Percentiles rank a stretch among this genome's conserved stretches.
These are phyloP conservation scores for Ormosia semicastrata DNA, from an alignment of 306 rosid species.

Conservation along the genomic window DNA sequence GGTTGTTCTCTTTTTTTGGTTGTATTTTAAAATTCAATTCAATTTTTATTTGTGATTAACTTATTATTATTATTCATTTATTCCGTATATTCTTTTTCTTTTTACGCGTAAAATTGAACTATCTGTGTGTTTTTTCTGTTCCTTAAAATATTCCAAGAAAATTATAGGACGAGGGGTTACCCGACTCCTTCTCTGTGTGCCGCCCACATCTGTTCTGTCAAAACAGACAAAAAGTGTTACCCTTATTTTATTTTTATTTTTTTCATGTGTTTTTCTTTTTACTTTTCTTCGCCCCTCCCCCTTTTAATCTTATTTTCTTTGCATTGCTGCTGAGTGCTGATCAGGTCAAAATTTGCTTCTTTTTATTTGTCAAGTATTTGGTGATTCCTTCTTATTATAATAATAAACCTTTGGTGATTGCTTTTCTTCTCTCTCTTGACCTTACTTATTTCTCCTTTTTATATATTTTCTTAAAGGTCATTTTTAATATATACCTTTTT, in stretches of 20 bases:
- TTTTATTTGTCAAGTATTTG: constrained; percentile 3
- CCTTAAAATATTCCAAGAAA: neutral
- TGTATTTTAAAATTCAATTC: neutral
- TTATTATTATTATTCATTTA: neutral
- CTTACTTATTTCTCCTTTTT: too few species aligned
- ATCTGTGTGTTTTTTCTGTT: neutral
- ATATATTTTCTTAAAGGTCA: too few species aligned
- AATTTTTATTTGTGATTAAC: neutral
- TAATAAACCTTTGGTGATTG: neutral
- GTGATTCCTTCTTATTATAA: neutral
- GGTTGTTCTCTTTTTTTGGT: neutral
- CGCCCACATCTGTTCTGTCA: constrained; percentile 49
- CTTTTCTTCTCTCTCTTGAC: neutral
- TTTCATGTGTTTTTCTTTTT: neutral
- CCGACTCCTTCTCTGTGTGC: constrained; percentile 39
- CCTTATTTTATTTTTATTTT: neutral
- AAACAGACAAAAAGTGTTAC: neutral
- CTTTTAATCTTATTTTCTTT: neutral
- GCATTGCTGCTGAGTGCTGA: neutral
- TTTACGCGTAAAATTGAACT: neutral
- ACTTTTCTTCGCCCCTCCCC: neutral
- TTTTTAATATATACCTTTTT: too few species aligned
- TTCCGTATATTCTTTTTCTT: neutral
- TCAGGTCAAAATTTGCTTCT: constrained; percentile 21
- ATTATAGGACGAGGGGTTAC: neutral